Percentiles rank a stretch among this genome's conserved stretches.
Conservation (phyloP, 768 basidiomycete species). For the Suillus subluteus region DNA sequence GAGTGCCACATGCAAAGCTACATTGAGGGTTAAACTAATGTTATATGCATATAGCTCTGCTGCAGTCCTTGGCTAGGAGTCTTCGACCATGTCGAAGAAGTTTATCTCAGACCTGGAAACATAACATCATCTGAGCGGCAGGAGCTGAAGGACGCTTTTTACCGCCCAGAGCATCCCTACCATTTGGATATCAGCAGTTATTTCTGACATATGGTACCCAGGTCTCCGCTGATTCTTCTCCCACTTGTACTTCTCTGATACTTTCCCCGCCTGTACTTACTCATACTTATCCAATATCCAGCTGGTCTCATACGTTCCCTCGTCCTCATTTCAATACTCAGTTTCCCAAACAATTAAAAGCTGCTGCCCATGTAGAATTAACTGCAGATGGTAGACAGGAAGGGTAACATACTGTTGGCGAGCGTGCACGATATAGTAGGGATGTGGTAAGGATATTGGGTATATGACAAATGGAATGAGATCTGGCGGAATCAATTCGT, state of each 20-base stretch:
- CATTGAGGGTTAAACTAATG: not conserved
- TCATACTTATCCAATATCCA: not conserved
- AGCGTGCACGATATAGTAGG: no score
- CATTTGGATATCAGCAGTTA: not conserved
- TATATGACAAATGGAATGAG: no score
- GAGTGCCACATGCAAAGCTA: not conserved
- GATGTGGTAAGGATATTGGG: no score
- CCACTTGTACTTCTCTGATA: not conserved
- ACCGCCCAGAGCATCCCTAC: not conserved
- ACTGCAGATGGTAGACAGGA: no score
- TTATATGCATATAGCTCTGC: not conserved
- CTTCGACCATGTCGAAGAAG: not conserved
- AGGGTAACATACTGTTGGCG: no score
- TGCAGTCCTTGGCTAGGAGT: not conserved
- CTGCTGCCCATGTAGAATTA: not conserved
- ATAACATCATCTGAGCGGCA: not conserved
- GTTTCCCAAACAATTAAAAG: conserved; percentile 1
- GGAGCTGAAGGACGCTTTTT: not conserved
- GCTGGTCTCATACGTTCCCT: not conserved
- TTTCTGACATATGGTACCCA: not conserved
- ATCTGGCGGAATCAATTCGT: no score
- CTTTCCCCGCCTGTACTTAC: no score
- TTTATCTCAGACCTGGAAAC: not conserved
- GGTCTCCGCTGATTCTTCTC: not conserved
- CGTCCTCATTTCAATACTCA: not conserved